Evolutionary conservation across 1,284 basidiomycete species (phyloP), one percentile per base, ranked within the genome.

Genomic region (Rhodotorula sp.): DNA sequence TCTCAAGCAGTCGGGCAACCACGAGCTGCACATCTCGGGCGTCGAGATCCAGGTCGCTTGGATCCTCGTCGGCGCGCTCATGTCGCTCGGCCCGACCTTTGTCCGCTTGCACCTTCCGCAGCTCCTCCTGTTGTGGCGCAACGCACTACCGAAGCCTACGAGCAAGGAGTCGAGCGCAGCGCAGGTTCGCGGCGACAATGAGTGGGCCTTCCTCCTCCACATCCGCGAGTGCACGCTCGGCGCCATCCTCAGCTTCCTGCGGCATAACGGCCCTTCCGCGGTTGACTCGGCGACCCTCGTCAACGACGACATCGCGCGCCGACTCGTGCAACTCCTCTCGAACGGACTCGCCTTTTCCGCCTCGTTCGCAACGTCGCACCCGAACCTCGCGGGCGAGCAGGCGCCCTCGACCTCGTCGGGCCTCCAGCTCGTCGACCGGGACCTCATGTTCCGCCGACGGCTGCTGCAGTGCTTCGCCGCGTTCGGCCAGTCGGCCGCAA

Each of bases 41-140:
- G 85, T 93, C 57, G 94, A 97, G 80, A 89, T 98, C 16, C 93
- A 95, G 79, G 90, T 96, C 4, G 93, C 96, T 0, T 99, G 97
- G 97, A 93, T 90, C 21, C 84, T 93, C 52, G 91, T 99, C 68
- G 90, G 91, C 0, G 89, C 93, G 0, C 84, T 99, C 61, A 94
- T 97, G 90, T 87, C 91, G 7, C 88, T 98, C 7, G 96, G 96
- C 0, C 93, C 92, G 10, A 91, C 93, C 77, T 97, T 98, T 78
- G 92, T 97, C 61, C 88, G 92, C 48, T 88, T 91, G 0, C 94
- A 98, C 81, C 86, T 98, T 1, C 90, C 93, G 0, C 94, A 97
- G 78, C 85, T 99, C 12, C 86, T 99, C 42, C 91, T 96, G 0
- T 86, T 99, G 3, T 99, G 97, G 97, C 86, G 96, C 49, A 99